Conservation (phyloP, 345 rosid genomes). For the Eutrema japonicum region DNA sequence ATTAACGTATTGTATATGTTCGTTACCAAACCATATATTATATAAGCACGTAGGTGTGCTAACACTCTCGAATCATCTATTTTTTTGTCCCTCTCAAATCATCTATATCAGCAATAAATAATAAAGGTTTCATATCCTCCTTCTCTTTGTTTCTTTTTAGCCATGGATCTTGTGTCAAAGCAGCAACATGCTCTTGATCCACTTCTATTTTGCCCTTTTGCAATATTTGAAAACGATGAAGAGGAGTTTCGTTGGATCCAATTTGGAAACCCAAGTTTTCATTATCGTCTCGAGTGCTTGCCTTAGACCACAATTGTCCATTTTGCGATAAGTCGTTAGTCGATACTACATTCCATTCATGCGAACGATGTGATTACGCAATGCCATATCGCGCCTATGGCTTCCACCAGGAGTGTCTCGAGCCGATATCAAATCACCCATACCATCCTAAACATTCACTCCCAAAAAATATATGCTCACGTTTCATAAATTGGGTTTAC, state of each 20-base stretch:
- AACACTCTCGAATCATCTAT: too few species aligned
- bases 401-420: neutral
- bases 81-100: too few species aligned
- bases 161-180: neutral
- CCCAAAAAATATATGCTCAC: neutral
- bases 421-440: slow-evolving; percentile 6
- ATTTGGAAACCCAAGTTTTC: neutral
- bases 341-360: too few species aligned
- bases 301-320: neutral
- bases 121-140: neutral
- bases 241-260: neutral
- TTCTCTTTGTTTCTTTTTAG: neutral
- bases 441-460: slow-evolving; percentile 27
- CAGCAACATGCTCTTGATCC: neutral
- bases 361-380: too few species aligned
- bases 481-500: neutral
- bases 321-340: too few species aligned
- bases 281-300: neutral
- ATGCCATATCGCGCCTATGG: too few species aligned
- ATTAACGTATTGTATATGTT: too few species aligned
- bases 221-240: neutral
- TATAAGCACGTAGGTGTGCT: too few species aligned
- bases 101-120: too few species aligned
- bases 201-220: too few species aligned
- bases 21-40: too few species aligned